phyloP scores from a whole-genome alignment of 1,284 basidiomycete genomes.

The Boletus sp. region DNA sequence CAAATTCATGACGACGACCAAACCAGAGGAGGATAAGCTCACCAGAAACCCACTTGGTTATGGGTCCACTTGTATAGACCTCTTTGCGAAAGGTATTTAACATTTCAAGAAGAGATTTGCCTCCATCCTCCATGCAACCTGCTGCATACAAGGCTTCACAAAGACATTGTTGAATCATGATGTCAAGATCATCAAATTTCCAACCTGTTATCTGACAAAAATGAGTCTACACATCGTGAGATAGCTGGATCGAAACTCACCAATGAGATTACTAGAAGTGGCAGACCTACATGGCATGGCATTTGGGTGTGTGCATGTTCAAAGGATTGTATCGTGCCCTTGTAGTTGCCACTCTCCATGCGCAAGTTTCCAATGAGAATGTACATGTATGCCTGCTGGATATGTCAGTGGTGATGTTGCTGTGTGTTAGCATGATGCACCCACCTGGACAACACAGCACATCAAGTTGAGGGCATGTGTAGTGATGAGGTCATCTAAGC shows the following conservation, averaged over 20 bases:
- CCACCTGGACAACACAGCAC: not conserved
- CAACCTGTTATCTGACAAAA: too few relatives aligned
- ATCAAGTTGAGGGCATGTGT: not conserved
- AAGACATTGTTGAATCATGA: too few relatives aligned
- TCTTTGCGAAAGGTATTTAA: not conserved
- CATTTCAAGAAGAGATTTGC: not conserved
- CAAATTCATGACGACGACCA: too few relatives aligned
- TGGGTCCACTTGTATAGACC: not conserved
- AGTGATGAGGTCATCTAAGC: not conserved
- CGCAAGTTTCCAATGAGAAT: not conserved
- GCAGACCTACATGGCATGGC: too few relatives aligned
- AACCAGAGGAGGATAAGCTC: too few relatives aligned
- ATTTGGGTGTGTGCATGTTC: not conserved
- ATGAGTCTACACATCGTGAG: too few relatives aligned
- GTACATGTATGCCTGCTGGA: not conserved
- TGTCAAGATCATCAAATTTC: too few relatives aligned
- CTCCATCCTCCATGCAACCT: too few relatives aligned
- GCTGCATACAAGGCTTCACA: too few relatives aligned
- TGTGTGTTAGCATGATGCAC: not conserved
- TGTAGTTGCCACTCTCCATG: not conserved
- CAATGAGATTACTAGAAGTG: too few relatives aligned
- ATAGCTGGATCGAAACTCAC: too few relatives aligned
- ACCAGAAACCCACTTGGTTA: not conserved
- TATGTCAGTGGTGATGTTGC: not conserved
- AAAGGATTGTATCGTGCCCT: not conserved